phyloP scores from a whole-genome alignment of 2,329 filamentous ascomycete species.

The Orbilia brochopaga region DNA sequence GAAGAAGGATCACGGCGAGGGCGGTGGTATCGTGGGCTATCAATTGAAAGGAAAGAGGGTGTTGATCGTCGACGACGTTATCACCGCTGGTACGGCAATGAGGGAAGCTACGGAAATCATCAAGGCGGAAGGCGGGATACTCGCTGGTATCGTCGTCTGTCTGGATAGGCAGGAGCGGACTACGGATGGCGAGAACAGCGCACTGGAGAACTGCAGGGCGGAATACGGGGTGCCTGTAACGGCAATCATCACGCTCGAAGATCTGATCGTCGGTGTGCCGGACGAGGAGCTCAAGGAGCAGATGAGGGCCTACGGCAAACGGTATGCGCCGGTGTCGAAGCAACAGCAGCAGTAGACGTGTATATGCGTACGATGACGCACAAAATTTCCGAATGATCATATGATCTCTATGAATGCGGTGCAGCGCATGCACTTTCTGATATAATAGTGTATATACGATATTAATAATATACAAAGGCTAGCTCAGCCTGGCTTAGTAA shows the following conservation, averaged over 20 bases:
- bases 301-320: constrained; percentile 75
- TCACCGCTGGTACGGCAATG: constrained; percentile 93
- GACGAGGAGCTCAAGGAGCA: constrained; percentile 68
- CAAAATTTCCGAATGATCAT: not conserved
- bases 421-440: not conserved
- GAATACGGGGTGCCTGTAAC: constrained; percentile 84
- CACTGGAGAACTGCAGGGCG: constrained; percentile 82
- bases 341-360: not conserved
- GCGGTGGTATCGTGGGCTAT: constrained; percentile 88
- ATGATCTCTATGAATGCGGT: not conserved
- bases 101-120: constrained; percentile 91
- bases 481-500: not conserved
- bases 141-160: constrained; percentile 86
- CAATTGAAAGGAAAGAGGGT: constrained; percentile 82
- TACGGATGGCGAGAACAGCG: constrained; percentile 74
- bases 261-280: constrained; percentile 75
- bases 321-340: constrained; percentile 60
- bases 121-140: constrained; percentile 77
- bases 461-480: constrained; percentile 3
- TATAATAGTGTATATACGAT: too few species aligned
- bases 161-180: constrained; percentile 87
- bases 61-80: constrained; percentile 93
- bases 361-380: not conserved
- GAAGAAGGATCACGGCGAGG: constrained; percentile 93
- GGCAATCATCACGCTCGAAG: constrained; percentile 80